Evolutionary conservation across 2,329 filamentous ascomycete species (phyloP).

Genomic region (Epichloe amarillans): DNA sequence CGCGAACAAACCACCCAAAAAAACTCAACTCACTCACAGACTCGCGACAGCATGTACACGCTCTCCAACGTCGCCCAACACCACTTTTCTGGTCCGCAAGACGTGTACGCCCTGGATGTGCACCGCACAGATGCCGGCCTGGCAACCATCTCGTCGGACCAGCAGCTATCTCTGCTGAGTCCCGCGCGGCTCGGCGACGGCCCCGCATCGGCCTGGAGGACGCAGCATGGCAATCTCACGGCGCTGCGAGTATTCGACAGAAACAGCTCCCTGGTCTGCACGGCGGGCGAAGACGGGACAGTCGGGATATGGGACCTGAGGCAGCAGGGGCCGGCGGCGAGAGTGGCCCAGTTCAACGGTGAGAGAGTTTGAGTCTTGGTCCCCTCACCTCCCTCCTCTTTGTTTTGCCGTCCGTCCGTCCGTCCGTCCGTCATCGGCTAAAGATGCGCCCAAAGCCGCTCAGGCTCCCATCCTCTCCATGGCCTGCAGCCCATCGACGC

Average conservation of each 20-base stretch:
- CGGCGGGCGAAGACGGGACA: conserved; percentile 57
- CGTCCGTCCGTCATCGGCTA: too few species aligned
- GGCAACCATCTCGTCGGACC: conserved; percentile 55
- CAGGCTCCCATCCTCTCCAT: conserved; percentile 47
- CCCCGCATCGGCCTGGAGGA: conserved; percentile 33
- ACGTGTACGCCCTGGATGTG: conserved; percentile 46
- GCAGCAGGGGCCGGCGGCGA: conserved; percentile 23
- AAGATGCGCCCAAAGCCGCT: conserved; percentile 20
- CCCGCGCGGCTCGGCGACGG: conserved; percentile 39
- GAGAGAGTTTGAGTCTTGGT: too few species aligned
- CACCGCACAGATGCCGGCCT: conserved; percentile 37
- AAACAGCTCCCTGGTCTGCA: conserved; percentile 43
- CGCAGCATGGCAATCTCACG: conserved; percentile 49
- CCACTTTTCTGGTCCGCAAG: conserved; percentile 15
- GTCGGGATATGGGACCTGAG: conserved; percentile 55
- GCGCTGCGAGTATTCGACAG: conserved; percentile 44
- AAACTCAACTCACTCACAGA: not conserved
- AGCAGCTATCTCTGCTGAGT: conserved; percentile 54
- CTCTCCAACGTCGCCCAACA: conserved; percentile 20
- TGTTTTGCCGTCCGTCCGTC: too few species aligned
- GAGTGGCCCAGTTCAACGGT: conserved; percentile 31
- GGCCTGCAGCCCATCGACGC: conserved; percentile 41
- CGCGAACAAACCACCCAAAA: too few species aligned
- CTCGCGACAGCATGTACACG: conserved; percentile 17
- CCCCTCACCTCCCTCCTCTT: too few species aligned